Base-by-base conservation (phyloP, 106 monocot genomes). In the Platanthera zijinensis region DNA sequence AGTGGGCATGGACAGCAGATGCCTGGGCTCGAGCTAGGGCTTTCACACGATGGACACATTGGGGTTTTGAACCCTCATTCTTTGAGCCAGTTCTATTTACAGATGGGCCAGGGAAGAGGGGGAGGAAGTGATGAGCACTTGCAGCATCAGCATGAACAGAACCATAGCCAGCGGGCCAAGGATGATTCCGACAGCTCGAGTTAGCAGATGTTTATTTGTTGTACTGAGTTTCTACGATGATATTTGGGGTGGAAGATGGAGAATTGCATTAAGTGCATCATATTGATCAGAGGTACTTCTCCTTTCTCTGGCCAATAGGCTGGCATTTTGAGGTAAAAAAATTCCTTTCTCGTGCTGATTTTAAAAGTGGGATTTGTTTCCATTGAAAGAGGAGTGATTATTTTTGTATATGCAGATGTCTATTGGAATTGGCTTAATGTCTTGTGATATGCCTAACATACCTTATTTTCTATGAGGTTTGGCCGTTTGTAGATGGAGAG, bases 21-120 rank as follows among this genome's bases (percentile, higher is more conserved):
- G 52, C 84, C 84, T 11, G 84, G 84, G 51, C 69, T 84, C 10
- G 84, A 84, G 77, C 80, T 84, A 7, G 80, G 84, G 19, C 76
- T 84, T 10, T 80, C 83, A 15, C 84, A 80, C 52, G 84, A 84
- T 21, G 84, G 84, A 9, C 15, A 71, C 13, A 72, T 80, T 39
- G 84, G 84, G 2, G 48, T 73, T 12, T 21, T 83, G 15, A 68
- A 48, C 49, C 67, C 67, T 15, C 78, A 83, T 50, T 74, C 68
- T 25, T 69, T 79, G 59, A 73, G 72, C 72, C 80, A 80, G 47
- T 84, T 84, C 52, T 80, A 80, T 77, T 76, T 72, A 19, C 84
- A 80, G 72, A 75, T 79, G 47, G 79, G 75, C 1, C 79, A 66
- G 47, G 70, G 45, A 48, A 48, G 70, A 48, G 48, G 14, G 12